Evolutionary conservation across 768 basidiomycete genomes (phyloP).

Genomic region (Leccinum broughii): DNA sequence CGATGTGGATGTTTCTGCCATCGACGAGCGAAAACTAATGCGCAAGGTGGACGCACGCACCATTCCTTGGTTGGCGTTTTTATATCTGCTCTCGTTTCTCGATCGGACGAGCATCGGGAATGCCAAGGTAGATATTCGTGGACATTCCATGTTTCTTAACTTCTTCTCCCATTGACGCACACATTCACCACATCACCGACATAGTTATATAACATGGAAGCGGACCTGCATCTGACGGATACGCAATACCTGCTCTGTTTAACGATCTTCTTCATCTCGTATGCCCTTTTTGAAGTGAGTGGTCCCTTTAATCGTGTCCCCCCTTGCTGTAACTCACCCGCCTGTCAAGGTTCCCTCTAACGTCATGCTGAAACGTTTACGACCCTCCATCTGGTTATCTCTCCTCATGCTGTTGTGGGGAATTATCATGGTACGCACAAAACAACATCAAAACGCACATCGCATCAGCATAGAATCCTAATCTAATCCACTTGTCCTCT

Average conservation of each 20-base stretch:
- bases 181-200: not conserved
- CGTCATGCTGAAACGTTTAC: conserved; percentile 66
- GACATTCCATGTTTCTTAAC: too few relatives aligned
- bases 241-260: conserved; percentile 65
- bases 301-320: not conserved
- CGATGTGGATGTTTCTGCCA: conserved; percentile 53
- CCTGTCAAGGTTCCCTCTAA: conserved; percentile 60
- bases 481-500: conserved; percentile 8
- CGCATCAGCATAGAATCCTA: not conserved
- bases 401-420: conserved; percentile 75
- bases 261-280: conserved; percentile 62
- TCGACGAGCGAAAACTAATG: conserved; percentile 70
- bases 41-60: conserved; percentile 69
- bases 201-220: conserved; percentile 64
- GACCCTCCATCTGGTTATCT: conserved; percentile 79
- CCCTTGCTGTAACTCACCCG: not conserved
- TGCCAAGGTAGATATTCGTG: conserved; percentile 16
- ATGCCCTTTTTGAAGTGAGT: conserved; percentile 67
- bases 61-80: conserved; percentile 69
- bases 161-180: not conserved
- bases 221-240: conserved; percentile 59
- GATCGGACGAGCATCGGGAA: conserved; percentile 59
- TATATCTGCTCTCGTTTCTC: conserved; percentile 76
- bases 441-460: not conserved
- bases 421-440: conserved; percentile 59